Conservation (phyloP, 306 rosid species). For the Sophora flavescens region DNA sequence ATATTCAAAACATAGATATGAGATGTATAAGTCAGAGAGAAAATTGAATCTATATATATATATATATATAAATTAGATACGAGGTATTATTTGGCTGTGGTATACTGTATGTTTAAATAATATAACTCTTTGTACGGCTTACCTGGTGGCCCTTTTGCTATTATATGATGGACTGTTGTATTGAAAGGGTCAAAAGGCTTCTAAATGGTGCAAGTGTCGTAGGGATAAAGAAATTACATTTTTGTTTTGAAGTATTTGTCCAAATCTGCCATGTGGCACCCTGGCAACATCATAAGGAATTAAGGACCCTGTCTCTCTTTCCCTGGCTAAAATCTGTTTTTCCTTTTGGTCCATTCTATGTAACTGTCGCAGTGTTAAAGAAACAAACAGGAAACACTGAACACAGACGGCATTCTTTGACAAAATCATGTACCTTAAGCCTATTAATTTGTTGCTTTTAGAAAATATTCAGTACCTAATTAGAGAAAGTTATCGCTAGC, state of each 20-base stretch:
- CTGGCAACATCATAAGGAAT: conserved; percentile 6
- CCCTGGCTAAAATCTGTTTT: conserved; percentile 30
- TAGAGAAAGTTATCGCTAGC: not conserved
- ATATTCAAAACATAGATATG: no score
- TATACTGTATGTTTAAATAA: no score
- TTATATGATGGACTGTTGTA: not conserved
- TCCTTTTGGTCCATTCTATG: conserved; percentile 26
- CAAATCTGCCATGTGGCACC: conserved; percentile 18
- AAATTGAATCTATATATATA: no score
- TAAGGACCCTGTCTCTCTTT: conserved; percentile 10
- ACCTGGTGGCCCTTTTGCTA: no score
- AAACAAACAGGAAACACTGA: not conserved
- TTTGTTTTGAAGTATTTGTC: conserved; percentile 1
- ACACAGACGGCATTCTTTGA: conserved; percentile 9
- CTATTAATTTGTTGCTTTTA: not conserved
- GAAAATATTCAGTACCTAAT: not conserved
- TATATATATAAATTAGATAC: no score
- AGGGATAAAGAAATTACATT: not conserved
- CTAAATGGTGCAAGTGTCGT: not conserved
- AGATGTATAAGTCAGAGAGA: no score
- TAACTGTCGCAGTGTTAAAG: not conserved
- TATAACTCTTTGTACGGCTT: no score
- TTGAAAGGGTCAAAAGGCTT: not conserved
- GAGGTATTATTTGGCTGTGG: no score
- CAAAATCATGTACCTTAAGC: not conserved